A percentile compares a stretch with the other conserved stretches of the same genome.
These are phyloP conservation scores for Aspergillus ruber DNA, from an alignment of 2,329 filamentous ascomycete species.

Conservation along the genomic window DNA sequence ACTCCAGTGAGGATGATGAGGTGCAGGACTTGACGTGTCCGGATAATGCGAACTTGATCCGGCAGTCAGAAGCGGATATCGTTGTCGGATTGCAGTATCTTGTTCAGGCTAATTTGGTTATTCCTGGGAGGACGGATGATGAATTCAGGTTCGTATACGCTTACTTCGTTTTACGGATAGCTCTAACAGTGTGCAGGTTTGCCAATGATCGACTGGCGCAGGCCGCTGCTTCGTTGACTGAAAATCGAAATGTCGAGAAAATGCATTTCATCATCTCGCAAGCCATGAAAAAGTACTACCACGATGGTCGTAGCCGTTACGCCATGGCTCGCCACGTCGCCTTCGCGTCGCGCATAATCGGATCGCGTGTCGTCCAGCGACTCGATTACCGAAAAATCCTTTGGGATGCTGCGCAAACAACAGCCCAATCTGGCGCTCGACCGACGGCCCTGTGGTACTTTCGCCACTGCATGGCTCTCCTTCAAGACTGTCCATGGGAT, in stretches of 20 bases:
- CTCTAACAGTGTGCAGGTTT: constrained; percentile 49
- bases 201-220: constrained; percentile 81
- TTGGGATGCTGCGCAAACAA: constrained; percentile 69
- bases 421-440: constrained; percentile 74
- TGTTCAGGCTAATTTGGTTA: constrained; percentile 71
- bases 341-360: constrained; percentile 68
- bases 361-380: constrained; percentile 54
- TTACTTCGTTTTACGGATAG: background rate
- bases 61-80: constrained; percentile 58
- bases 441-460: constrained; percentile 80
- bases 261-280: constrained; percentile 92
- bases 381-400: constrained; percentile 67
- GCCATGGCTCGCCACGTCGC: constrained; percentile 76
- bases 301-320: constrained; percentile 60
- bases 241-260: constrained; percentile 59
- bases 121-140: constrained; percentile 77
- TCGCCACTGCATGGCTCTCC: constrained; percentile 65
- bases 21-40: constrained; percentile 29
- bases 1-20: constrained; percentile 43
- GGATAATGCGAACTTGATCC: constrained; percentile 42
- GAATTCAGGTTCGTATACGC: constrained; percentile 51
- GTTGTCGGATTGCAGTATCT: constrained; percentile 74
- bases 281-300: constrained; percentile 66
- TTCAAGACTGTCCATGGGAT: constrained; percentile 74
- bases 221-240: constrained; percentile 63